A percentile compares a stretch with the other conserved stretches of the same genome.
These are phyloP conservation scores for Cordyceps fumosorosea DNA, from an alignment of 2,329 filamentous ascomycete species.

Conservation along the genomic window DNA sequence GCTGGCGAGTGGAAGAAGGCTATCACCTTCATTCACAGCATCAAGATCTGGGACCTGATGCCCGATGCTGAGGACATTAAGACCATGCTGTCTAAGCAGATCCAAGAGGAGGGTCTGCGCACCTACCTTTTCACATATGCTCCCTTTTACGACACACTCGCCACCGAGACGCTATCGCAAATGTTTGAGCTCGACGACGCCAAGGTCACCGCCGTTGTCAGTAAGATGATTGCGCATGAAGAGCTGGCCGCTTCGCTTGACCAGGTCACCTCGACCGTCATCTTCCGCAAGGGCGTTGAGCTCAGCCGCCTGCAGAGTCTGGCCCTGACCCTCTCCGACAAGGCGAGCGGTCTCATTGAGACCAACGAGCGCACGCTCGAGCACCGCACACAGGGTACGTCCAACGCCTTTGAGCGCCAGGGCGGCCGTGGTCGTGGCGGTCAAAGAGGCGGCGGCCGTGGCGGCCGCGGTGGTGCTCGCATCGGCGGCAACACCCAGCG, in stretches of 20 bases:
- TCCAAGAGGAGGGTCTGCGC: slow-evolving; percentile 95
- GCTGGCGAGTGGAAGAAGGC: slow-evolving; percentile 99
- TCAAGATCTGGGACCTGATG: slow-evolving; percentile 99
- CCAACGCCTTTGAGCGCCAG: slow-evolving; percentile 92
- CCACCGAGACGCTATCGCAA: slow-evolving; percentile 71
- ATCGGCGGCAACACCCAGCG: slow-evolving; percentile 53
- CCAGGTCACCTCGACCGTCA: slow-evolving; percentile 93
- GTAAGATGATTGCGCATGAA: slow-evolving; percentile 99
- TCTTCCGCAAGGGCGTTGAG: slow-evolving; percentile 99
- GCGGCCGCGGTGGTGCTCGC: slow-evolving; percentile 55
- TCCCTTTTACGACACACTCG: slow-evolving; percentile 96
- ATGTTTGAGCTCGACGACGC: slow-evolving; percentile 94
- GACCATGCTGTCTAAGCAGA: slow-evolving; percentile 93
- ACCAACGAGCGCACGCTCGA: slow-evolving; percentile 95
- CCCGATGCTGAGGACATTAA: slow-evolving; percentile 90
- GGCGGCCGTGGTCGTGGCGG: slow-evolving; percentile 69
- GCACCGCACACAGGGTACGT: slow-evolving; percentile 91
- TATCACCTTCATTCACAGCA: slow-evolving; percentile 85
- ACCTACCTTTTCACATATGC: slow-evolving; percentile 99
- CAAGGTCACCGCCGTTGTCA: slow-evolving; percentile 92
- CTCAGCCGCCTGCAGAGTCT: slow-evolving; percentile 92
- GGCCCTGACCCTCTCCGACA: slow-evolving; percentile 89
- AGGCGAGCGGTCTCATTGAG: slow-evolving; percentile 93
- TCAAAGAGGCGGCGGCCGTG: slow-evolving; percentile 53
- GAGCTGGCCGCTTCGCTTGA: slow-evolving; percentile 93